phyloP scores from a whole-genome alignment of 2,329 filamentous ascomycete species.

The Colletotrichum magnum region DNA sequence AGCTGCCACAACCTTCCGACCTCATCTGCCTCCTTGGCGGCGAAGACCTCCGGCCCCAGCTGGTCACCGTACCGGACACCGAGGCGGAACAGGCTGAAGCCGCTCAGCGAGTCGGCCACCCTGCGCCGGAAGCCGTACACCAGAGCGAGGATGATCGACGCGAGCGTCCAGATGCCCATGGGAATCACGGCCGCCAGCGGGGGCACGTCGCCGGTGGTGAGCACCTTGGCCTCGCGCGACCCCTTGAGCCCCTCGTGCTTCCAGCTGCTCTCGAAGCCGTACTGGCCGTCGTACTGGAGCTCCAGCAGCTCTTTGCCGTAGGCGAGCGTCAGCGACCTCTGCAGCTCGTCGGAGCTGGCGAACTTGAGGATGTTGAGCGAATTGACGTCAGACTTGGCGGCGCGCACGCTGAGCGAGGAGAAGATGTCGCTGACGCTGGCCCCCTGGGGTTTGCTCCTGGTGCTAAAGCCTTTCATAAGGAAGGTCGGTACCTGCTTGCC shows the following conservation, averaged over 20 bases:
- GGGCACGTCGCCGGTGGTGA: not conserved
- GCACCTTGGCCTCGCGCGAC: slow-evolving; percentile 8
- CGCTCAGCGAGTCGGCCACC: slow-evolving; percentile 9
- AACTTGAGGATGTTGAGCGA: not conserved
- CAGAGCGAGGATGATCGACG: not conserved
- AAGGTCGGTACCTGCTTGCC: not conserved
- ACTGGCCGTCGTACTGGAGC: not conserved
- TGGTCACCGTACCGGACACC: not conserved
- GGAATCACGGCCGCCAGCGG: not conserved
- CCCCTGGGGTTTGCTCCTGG: not conserved
- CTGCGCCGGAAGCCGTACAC: not conserved
- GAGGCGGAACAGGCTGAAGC: slow-evolving; percentile 10
- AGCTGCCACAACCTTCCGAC: not conserved
- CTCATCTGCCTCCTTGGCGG: slow-evolving; percentile 6
- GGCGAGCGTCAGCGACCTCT: not conserved
- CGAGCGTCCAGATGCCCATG: not conserved
- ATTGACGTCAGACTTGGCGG: not conserved
- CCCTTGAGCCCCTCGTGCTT: not conserved
- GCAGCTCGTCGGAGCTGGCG: not conserved
- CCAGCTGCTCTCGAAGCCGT: slow-evolving; percentile 3
- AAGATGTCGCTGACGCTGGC: not conserved
- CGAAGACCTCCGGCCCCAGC: not conserved
- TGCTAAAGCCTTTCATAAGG: not conserved
- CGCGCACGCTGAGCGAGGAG: not conserved
- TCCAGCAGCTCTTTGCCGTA: not conserved